Base-by-base conservation (phyloP, 2,329 filamentous ascomycete species). In the Xylaria arbuscula region DNA sequence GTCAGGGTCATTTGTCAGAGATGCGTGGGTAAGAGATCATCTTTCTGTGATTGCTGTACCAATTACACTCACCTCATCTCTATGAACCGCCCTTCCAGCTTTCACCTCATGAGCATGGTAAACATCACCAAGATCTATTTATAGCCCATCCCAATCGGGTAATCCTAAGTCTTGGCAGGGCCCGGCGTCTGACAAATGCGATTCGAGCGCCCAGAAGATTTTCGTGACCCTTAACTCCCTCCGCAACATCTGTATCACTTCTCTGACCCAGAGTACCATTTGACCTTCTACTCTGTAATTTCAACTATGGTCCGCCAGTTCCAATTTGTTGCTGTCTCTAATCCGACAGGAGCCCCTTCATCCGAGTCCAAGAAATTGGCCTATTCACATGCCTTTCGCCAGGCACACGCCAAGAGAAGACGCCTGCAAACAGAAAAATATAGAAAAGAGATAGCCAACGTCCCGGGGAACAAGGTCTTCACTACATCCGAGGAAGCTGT, bases 301-400 rank as follows among this genome's bases (percentile, higher is more conserved):
- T 55, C 34, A 36, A 55, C 13, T 34, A 62, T 62, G 51, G 48
- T 28, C 40, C 28, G 60, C 60, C 60, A 55, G 50, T 62, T 62
- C 48, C 60, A 62, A 62, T 62, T 62, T 51, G 36, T 62, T 28
- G 15, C 32, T 19, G 48, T 55, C 38, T 54, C 36, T 8, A 62
- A 54, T 42, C 60, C 60, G 38, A 55, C 38, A 19, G 38, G 47
- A 54, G 47, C 34, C 24, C 34, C 19, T 42, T 55, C 60, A 40
- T 17, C 50, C 22, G 48, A 55, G 17, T 62, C 60, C 19, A 51
- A 51, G 34, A 62, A 62, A 47, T 48, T 55, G 17, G 50, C 34
- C 51, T 51, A 62, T 55, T 54, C 60, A 47, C 60, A 55, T 24
- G 60, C 50, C 40, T 54, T 62, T 38, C 60, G 48, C 22, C 60